phyloP scores from a whole-genome alignment of 305 asterid species.

The Fraxinus nigra region DNA sequence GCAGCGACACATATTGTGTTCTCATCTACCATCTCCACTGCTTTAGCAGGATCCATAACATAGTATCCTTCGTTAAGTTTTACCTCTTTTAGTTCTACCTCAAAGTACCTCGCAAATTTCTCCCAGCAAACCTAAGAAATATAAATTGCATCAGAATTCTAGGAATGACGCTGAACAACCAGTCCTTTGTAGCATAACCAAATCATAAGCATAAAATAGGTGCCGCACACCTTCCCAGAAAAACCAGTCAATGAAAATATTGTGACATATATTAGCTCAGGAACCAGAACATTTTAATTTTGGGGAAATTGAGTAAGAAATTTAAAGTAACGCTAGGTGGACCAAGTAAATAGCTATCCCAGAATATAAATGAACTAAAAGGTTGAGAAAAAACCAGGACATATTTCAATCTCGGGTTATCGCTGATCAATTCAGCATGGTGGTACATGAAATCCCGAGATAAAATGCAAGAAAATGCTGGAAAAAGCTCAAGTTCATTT shows the following conservation, averaged over 20 bases:
- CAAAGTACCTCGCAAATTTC: constrained; percentile 61
- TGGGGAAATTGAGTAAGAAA: background rate
- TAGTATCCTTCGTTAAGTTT: constrained; percentile 63
- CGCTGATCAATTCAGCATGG: background rate
- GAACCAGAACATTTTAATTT: constrained; percentile 3
- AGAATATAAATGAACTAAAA: background rate
- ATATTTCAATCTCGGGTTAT: background rate
- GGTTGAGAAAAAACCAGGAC: background rate
- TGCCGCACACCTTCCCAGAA: background rate
- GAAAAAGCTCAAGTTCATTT: background rate
- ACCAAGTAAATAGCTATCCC: background rate
- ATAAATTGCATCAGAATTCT: constrained; percentile 3
- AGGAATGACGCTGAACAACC: background rate
- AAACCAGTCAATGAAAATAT: background rate
- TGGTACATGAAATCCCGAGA: background rate
- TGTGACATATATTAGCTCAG: background rate
- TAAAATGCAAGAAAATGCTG: background rate
- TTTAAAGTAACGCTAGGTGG: background rate
- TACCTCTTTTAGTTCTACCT: constrained; percentile 66
- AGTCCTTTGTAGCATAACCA: background rate
- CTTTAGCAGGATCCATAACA: constrained; percentile 55
- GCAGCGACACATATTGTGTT: constrained; percentile 67
- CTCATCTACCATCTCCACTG: constrained; percentile 65
- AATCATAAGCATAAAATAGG: background rate
- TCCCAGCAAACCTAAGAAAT: constrained; percentile 64